A percentile compares a stretch with the other conserved stretches of the same genome.
phyloP scores from a whole-genome alignment of 768 basidiomycete species.

The Boletus insuetus region DNA sequence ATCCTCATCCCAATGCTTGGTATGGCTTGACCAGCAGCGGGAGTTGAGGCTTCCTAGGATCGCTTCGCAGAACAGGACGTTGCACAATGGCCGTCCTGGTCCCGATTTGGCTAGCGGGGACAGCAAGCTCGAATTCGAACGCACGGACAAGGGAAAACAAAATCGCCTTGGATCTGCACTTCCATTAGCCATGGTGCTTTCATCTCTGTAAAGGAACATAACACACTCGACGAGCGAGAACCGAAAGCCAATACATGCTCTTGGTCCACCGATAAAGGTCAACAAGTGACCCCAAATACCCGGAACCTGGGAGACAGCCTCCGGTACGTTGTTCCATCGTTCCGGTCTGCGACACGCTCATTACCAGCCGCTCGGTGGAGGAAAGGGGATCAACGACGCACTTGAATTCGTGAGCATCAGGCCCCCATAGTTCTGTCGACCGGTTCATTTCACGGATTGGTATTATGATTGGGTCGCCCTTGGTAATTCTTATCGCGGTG shows the following conservation, averaged over 20 bases:
- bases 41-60: slow-evolving; percentile 41
- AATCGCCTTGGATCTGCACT: slow-evolving; percentile 38
- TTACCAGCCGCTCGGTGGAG: neutral
- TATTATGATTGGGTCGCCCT: slow-evolving; percentile 47
- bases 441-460: slow-evolving; percentile 55
- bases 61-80: slow-evolving; percentile 42
- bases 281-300: slow-evolving; percentile 60
- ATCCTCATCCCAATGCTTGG: neutral
- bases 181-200: neutral
- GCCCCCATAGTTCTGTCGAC: slow-evolving; percentile 55
- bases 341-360: slow-evolving; percentile 47
- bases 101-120: slow-evolving; percentile 42
- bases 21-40: slow-evolving; percentile 33
- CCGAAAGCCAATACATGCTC: slow-evolving; percentile 64
- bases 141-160: slow-evolving; percentile 50
- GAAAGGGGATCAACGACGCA: slow-evolving; percentile 19
- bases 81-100: slow-evolving; percentile 34
- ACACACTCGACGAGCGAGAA: slow-evolving; percentile 60
- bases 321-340: slow-evolving; percentile 53
- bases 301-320: slow-evolving; percentile 44
- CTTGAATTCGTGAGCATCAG: slow-evolving; percentile 63
- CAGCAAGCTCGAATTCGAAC: slow-evolving; percentile 53
- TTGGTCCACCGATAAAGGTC: slow-evolving; percentile 63
- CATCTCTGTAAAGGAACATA: neutral
- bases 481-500: slow-evolving; percentile 32